Conservation (phyloP, 2,329 filamentous ascomycete genomes). For the Elsinoe perseae region DNA sequence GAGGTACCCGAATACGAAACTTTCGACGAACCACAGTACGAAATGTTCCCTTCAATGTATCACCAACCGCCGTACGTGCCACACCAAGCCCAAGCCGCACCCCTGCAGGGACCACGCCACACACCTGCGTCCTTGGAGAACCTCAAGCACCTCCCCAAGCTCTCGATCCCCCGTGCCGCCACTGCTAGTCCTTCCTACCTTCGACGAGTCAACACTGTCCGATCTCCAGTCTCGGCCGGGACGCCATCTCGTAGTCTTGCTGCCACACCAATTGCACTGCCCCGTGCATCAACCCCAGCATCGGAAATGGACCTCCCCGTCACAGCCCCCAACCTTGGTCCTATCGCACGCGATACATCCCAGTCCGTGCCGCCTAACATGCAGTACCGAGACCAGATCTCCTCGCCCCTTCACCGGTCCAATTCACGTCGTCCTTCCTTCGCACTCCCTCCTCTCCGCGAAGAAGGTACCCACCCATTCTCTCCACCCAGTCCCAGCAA, state of each 20-base stretch:
- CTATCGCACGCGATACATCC: constrained; percentile 68
- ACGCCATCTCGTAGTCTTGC: constrained; percentile 41
- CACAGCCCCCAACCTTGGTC: constrained; percentile 62
- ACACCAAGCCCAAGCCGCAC: constrained; percentile 27
- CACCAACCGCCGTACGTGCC: constrained; percentile 21
- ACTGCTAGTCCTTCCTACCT: constrained; percentile 32
- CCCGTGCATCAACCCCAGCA: constrained; percentile 64
- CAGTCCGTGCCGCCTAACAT: constrained; percentile 93
- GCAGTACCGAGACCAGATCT: constrained; percentile 55
- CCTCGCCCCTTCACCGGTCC: constrained; percentile 22
- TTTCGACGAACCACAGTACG: constrained; percentile 33
- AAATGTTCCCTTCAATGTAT: constrained; percentile 44
- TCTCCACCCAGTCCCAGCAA: constrained; percentile 20
- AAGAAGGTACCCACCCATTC: constrained; percentile 22
- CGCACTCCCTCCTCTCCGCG: constrained; percentile 61
- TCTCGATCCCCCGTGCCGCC: constrained; percentile 47
- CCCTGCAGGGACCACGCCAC: constrained; percentile 33
- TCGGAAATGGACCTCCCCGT: constrained; percentile 86
- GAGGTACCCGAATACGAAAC: constrained; percentile 53
- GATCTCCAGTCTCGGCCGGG: constrained; percentile 26
- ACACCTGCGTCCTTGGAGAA: constrained; percentile 43
- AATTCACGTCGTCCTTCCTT: constrained; percentile 56
- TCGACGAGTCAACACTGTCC: constrained; percentile 19
- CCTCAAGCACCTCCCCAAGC: constrained; percentile 48
- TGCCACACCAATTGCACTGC: constrained; percentile 51